phyloP scores from a whole-genome alignment of 2,329 filamentous ascomycete genomes.

The Colletotrichum sp. region DNA sequence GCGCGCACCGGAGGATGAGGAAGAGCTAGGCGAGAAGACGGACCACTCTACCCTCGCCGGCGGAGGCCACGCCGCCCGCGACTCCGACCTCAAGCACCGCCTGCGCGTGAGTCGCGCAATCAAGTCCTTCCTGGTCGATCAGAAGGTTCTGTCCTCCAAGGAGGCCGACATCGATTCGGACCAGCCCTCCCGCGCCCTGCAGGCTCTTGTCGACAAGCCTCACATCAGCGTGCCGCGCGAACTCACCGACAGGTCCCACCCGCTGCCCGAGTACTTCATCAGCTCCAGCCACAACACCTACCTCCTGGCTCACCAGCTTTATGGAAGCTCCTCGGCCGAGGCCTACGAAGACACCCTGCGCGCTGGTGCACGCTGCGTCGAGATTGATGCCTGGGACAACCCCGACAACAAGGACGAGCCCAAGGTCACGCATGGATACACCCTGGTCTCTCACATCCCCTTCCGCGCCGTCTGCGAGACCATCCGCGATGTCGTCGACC shows the following conservation, averaged over 20 bases:
- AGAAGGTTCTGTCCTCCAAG: slow-evolving; percentile 51
- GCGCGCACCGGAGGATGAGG: slow-evolving; percentile 38
- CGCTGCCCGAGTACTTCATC: slow-evolving; percentile 74
- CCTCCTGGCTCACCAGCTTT: slow-evolving; percentile 72
- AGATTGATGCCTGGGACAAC: slow-evolving; percentile 77
- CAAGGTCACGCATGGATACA: slow-evolving; percentile 75
- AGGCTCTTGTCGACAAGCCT: slow-evolving; percentile 57
- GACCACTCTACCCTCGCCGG: slow-evolving; percentile 58
- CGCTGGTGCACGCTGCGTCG: slow-evolving; percentile 71
- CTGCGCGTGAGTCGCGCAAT: slow-evolving; percentile 66
- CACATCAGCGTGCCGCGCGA: slow-evolving; percentile 62
- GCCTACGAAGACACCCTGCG: slow-evolving; percentile 68
- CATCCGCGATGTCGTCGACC: slow-evolving; percentile 66
- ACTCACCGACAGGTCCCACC: slow-evolving; percentile 61
- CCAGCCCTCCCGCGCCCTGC: slow-evolving; percentile 49
- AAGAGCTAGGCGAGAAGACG: slow-evolving; percentile 59
- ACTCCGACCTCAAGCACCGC: slow-evolving; percentile 53
- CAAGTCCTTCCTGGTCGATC: slow-evolving; percentile 58
- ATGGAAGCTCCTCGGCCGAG: slow-evolving; percentile 63
- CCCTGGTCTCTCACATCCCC: slow-evolving; percentile 68
- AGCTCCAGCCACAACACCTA: slow-evolving; percentile 79
- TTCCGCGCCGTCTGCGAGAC: slow-evolving; percentile 71
- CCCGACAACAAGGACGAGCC: slow-evolving; percentile 65
- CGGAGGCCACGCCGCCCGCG: slow-evolving; percentile 60
- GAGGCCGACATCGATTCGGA: slow-evolving; percentile 50